phyloP scores from a whole-genome alignment of 2,329 filamentous ascomycete genomes.

The Hypoxylon sp. region DNA sequence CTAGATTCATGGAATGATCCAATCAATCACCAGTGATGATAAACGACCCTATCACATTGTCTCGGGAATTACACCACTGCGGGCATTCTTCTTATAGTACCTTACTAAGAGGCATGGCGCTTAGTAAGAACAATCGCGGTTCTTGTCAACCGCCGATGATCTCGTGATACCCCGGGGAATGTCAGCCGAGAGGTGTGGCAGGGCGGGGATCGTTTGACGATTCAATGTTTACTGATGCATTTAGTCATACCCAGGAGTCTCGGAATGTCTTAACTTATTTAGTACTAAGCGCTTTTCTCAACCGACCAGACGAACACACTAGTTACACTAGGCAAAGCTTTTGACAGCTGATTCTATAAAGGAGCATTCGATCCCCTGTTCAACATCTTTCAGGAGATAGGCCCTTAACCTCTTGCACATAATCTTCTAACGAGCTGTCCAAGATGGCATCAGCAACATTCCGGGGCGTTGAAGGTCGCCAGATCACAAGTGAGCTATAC shows the following conservation, averaged over 20 bases:
- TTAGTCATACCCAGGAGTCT: neutral
- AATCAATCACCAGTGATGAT: neutral
- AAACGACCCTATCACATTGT: neutral
- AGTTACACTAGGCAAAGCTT: neutral
- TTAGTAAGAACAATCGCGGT: neutral
- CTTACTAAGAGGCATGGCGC: neutral
- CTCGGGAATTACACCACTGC: constrained; percentile 2
- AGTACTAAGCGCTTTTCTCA: neutral
- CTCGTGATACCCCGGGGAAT: neutral
- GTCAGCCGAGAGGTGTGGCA: neutral
- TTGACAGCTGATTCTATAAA: neutral
- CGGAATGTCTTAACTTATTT: neutral
- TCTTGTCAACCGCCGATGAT: neutral
- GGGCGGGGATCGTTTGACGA: neutral
- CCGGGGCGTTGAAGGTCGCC: constrained; percentile 1
- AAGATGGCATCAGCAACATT: constrained; percentile 9
- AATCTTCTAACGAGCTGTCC: neutral
- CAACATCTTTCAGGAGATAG: neutral
- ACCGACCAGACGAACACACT: neutral
- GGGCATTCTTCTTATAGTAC: neutral
- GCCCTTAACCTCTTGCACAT: neutral
- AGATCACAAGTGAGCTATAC: constrained; percentile 7
- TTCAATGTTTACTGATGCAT: neutral
- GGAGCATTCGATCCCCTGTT: neutral
- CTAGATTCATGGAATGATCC: neutral